Evolutionary conservation across 805 yeast species (phyloP), one percentile per base, ranked within the genome.

Genomic region (Cyberlindnera misumaiensis): DNA sequence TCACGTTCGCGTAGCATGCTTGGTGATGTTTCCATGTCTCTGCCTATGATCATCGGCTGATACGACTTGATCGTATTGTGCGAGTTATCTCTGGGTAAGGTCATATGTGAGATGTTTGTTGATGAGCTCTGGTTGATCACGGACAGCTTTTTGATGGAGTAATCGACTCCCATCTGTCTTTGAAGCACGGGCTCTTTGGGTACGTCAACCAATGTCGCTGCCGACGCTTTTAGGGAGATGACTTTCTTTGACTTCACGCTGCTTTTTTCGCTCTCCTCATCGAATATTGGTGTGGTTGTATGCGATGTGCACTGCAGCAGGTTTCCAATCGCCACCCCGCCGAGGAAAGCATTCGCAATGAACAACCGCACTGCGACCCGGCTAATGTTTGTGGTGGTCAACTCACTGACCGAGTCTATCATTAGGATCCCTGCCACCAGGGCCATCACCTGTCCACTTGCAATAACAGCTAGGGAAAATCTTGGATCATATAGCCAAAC

Each of bases 151-250:
- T 49, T 47, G 28, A 49, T 44, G 6, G 51, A 44, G 35, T 44
- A 47, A 31, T 42, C 14, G 4, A 5, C 14, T 8, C 9, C 35
- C 17, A 11, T 6, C 4, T 24, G 30, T 12, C 10, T 33, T 8
- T 24, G 11, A 3, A 16, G 20, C 7, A 11, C 15, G 16, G 18
- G 16, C 9, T 11, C 10, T 10, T 30, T 26, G 13, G 28, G 24
- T 10, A 5, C 27, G n/a, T 49, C 56, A 22, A 53, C 56, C n/a
- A 53, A 35, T 2, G 58, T 53, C 9, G 49, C 53, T 5, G 58
- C 53, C 7, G 56, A 52, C 3, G 55, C 49, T 39, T 53, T 53
- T 34, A 52, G 17, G 4, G 56, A 49, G 18, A 52, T 40, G 12
- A 38, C 24, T 32, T 39, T 29, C 14, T 32, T 12, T 4, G 18